Evolutionary conservation across 139 green algal genomes (phyloP).

Genomic region (Picochlorum sp.): DNA sequence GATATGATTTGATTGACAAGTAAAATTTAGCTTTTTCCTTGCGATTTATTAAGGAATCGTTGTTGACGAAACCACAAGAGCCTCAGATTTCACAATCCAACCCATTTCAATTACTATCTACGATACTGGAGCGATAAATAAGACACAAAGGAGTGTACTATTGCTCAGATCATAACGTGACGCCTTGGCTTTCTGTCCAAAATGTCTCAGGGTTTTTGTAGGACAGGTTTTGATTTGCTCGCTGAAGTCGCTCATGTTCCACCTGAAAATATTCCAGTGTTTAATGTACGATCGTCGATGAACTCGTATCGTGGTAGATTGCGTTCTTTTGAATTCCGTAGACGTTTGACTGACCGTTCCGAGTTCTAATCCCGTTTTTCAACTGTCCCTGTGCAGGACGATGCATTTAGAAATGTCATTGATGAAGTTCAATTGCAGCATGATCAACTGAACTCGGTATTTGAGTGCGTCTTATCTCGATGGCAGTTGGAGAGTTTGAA

Average conservation of each 20-base stretch:
- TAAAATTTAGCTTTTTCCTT: too few relatives aligned
- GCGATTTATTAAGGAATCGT: too few relatives aligned
- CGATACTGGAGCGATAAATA: neutral
- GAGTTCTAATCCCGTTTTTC: too few relatives aligned
- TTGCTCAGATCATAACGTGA: neutral
- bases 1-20: too few relatives aligned
- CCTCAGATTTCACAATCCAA: too few relatives aligned
- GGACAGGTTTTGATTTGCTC: constrained; percentile 28
- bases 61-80: too few relatives aligned
- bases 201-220: constrained; percentile 32
- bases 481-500: neutral
- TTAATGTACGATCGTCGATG: constrained; percentile 30
- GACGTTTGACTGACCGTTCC: neutral
- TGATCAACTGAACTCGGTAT: constrained; percentile 25
- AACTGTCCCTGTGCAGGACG: constrained; percentile 22
- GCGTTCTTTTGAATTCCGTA: neutral
- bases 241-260: constrained; percentile 23
- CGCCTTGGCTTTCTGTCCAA: neutral
- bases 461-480: constrained; percentile 22
- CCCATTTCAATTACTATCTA: too few relatives aligned
- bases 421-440: constrained; percentile 37
- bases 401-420: constrained; percentile 30
- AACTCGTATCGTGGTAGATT: neutral
- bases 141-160: neutral
- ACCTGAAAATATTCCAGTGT: constrained; percentile 32